phyloP scores from a whole-genome alignment of 2,329 filamentous ascomycete species.

The Ophiostoma quercus region DNA sequence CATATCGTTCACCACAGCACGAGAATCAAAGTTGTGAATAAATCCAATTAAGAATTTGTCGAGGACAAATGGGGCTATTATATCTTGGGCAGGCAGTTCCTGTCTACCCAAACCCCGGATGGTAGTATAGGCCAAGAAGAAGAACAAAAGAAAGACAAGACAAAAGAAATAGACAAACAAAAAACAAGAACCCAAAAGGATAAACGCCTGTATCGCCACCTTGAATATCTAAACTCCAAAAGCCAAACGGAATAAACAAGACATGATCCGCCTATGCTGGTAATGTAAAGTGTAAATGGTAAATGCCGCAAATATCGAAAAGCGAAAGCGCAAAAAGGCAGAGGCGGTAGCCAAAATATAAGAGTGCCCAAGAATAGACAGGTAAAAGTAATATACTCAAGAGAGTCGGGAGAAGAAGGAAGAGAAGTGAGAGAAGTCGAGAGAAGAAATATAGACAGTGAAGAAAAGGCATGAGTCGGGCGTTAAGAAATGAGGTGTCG shows the following conservation, averaged over 20 bases:
- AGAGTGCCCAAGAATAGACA: background rate
- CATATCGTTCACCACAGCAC: background rate
- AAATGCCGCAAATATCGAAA: constrained; percentile 15
- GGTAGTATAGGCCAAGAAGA: constrained; percentile 12
- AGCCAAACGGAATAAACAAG: constrained; percentile 17
- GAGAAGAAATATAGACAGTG: constrained; percentile 8
- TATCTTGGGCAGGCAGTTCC: constrained; percentile 18
- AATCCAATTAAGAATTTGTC: constrained; percentile 18
- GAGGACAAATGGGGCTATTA: constrained; percentile 17
- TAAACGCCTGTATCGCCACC: constrained; percentile 19
- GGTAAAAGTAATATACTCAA: background rate
- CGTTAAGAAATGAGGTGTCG: constrained; percentile 31
- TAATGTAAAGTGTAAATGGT: constrained; percentile 16
- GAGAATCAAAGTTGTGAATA: constrained; percentile 7
- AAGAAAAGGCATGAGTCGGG: constrained; percentile 31
- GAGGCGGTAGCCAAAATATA: background rate
- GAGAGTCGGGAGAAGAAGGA: constrained; percentile 30
- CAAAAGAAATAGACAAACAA: background rate
- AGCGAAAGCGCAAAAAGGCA: constrained; percentile 8
- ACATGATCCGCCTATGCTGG: constrained; percentile 18
- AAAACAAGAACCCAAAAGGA: constrained; percentile 14
- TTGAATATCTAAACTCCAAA: background rate
- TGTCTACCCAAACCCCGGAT: constrained; percentile 15
- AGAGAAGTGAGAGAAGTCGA: background rate
- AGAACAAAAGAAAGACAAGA: background rate